Evolutionary conservation across 441 rosid species (phyloP).

Genomic region (Gossypium trilobum): DNA sequence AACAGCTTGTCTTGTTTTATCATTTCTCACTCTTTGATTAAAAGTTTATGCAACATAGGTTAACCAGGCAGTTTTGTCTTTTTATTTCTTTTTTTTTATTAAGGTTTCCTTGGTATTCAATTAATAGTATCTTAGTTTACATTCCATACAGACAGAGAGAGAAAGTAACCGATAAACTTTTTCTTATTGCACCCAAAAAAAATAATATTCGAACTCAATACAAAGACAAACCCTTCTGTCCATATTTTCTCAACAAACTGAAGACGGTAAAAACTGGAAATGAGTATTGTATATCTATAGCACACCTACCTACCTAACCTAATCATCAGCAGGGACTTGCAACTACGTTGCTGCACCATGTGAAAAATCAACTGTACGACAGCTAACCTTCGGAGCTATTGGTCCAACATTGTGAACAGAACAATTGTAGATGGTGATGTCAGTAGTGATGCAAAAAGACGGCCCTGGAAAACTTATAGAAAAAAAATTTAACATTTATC

Average conservation of each 20-base stretch:
- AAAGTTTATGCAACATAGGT: neutral
- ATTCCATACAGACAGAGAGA: neutral
- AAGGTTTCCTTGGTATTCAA: neutral
- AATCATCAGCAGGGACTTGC: neutral
- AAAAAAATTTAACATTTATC: neutral
- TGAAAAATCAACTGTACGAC: neutral
- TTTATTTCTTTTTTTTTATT: neutral
- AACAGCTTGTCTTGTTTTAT: neutral
- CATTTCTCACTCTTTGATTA: neutral
- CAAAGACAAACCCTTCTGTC: neutral
- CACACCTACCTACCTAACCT: neutral
- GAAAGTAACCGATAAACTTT: neutral
- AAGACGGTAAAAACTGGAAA: neutral
- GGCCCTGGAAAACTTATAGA: neutral
- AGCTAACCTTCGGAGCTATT: slow-evolving; percentile 7
- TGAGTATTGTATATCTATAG: neutral
- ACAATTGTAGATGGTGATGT: neutral
- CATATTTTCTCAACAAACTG: neutral
- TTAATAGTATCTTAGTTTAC: neutral
- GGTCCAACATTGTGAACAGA: neutral
- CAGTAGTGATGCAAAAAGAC: neutral
- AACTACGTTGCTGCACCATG: neutral
- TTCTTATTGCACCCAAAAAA: neutral
- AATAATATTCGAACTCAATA: neutral
- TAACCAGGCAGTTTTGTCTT: neutral